Base-by-base conservation (phyloP, 148 eudicot genomes). In the Hydrangea macrophylla region DNA sequence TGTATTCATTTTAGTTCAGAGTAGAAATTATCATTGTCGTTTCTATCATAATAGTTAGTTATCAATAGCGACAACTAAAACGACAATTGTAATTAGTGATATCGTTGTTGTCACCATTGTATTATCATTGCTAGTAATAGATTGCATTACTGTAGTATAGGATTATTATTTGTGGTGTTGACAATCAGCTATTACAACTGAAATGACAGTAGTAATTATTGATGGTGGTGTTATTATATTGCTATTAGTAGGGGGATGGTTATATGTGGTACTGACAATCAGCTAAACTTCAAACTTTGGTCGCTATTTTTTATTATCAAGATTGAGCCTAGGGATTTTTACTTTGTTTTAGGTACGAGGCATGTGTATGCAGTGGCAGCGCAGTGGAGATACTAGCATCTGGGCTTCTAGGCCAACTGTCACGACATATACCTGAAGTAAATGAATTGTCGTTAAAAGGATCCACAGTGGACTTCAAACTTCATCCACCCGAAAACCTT, bases 341-440 rank as follows among this genome's bases (percentile, higher is more conserved):
- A 59, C 25, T 68, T 56, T 76, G 59, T 63, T 75, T 45, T 75
- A 95, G 99, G 86, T 95, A 91, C 65, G 89, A 88, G 58, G 84
- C 84, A 63, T 83, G 64, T 61, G 74, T 84, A 61, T 82, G 79
- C 78, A 73, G 84, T 33, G 72, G 66, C 39, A 80, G 76, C 70
- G 75, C 66, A 50, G 80, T 69, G 81, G 97, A 89, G 71, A 75
- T 64, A 59, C 70, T 81, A 53, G 81, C 83, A 59, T 83, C 88
- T 77, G 96, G 93, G 48, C 74, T 76, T 60, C 70, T 91, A 75
- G 85, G 80, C 61, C 85, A 75, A 59, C 78, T 95, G 60, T 64
- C 76, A 27, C 78, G 64, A 75, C 88, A 95, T 70, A 70, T 86
- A 53, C 82, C 90, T 56, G 60, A 59, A 69, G 58, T 81, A 42